Base-by-base conservation (phyloP, 768 basidiomycete species). In the Amanita brunnescens region DNA sequence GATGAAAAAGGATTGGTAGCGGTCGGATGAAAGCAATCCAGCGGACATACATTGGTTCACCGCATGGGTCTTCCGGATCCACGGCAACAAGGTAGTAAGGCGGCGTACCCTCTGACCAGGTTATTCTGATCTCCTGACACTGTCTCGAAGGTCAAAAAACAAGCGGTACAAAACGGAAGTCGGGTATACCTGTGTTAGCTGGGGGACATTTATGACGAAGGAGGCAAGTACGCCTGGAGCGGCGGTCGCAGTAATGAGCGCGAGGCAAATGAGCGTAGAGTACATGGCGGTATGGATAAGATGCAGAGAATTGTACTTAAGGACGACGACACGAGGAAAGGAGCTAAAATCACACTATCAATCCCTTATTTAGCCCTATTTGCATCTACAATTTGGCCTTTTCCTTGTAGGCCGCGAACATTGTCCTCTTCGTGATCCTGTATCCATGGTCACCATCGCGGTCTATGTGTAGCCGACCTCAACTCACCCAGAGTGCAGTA, bases 401-500 rank as follows among this genome's bases (percentile, higher is more conserved):
- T 64, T 79, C 78, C 61, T 74, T 78, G 72, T 77, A 83, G 33
- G 69, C 70, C 33, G 83, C 83, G 23, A 86, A 68, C 67, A 71
- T 76, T 39, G 81, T 83, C 59, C 83, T 73, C 70, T 86, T 85
- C 54, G 76, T 77, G 48, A 85, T 83, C 50, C 83, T 85, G 61
- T 38, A 53, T 39, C 55, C 38, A 55, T 51, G 40, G 51, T 53
- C 37, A 47, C 44, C 45, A 41, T 42, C 41, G 39, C 26, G 32
- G 32, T 38, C 43, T 21, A 6, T 23, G 6, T 16, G 41, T 24
- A 21, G 12, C 33, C 35, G 35, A 41, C 35, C 29, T 58, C 26
- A 29, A 71, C 86, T 70, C 67, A 89, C 87, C 87, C 87, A 45
- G 87, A 88, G 65, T 90, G 88, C 50, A 70, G 65, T 37, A 89